These are phyloP conservation scores for Novymonas esmeraldas DNA, from an alignment of 208 protist genomes.

Conservation along the genomic window DNA sequence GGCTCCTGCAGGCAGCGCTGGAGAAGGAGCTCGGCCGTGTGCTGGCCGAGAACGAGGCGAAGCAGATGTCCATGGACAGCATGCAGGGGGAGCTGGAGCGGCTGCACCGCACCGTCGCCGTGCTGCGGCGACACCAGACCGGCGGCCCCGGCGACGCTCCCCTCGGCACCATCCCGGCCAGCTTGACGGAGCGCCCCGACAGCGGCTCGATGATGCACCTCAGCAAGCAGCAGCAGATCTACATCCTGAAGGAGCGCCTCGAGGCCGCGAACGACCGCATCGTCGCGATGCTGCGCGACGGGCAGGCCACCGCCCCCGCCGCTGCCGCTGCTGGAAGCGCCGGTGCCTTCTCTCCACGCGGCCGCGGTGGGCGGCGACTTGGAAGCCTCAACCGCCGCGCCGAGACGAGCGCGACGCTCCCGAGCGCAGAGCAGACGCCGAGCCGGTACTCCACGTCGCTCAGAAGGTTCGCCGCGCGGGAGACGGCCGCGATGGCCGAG, in stretches of 20 bases:
- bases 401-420: neutral
- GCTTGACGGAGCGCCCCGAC: constrained; percentile 30
- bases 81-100: constrained; percentile 50
- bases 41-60: constrained; percentile 55
- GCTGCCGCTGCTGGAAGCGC: too few relatives aligned
- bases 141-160: neutral
- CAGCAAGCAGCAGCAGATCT: constrained; percentile 87
- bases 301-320: too few relatives aligned
- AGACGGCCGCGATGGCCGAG: constrained; percentile 32
- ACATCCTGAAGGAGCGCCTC: constrained; percentile 79
- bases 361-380: constrained; percentile 1
- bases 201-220: constrained; percentile 53
- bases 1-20: constrained; percentile 37
- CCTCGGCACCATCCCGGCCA: neutral
- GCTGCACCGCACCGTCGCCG: constrained; percentile 45
- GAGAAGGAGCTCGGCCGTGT: constrained; percentile 64
- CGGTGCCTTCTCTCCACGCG: neutral
- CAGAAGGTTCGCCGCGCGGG: constrained; percentile 6
- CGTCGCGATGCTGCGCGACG: constrained; percentile 25
- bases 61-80: constrained; percentile 30
- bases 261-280: constrained; percentile 67
- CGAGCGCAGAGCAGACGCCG: neutral
- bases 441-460: neutral
- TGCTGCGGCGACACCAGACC: constrained; percentile 32
- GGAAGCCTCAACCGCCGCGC: neutral